Evolutionary conservation across 352 stramenopile species (phyloP).

Genomic region (Globisporangium spiculum): DNA sequence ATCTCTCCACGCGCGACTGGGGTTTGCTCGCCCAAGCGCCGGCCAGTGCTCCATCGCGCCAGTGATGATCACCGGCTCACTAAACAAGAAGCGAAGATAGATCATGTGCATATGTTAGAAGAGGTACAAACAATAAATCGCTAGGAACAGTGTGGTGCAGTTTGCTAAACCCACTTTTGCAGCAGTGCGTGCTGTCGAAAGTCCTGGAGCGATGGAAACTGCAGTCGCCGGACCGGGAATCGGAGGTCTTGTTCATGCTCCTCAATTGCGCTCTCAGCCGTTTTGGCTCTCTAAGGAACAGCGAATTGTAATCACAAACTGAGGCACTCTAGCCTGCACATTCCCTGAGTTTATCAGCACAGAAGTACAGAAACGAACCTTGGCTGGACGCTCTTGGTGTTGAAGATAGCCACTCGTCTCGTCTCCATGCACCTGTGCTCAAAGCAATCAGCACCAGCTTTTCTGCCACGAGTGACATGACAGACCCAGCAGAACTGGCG

Average conservation of each 20-base stretch:
- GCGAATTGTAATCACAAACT: background rate
- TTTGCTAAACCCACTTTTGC: constrained; percentile 30
- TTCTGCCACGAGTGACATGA: background rate
- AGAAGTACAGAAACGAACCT: constrained; percentile 7
- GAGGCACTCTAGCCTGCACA: background rate
- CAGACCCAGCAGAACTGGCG: background rate
- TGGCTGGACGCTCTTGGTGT: constrained; percentile 7
- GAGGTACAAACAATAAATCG: background rate
- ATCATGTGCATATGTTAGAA: background rate
- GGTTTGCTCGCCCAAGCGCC: constrained; percentile 43
- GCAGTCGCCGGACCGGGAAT: constrained; percentile 43
- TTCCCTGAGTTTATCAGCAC: background rate
- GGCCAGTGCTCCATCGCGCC: constrained; percentile 82
- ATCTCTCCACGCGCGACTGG: constrained; percentile 47
- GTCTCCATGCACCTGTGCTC: background rate
- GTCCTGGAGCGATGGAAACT: constrained; percentile 51
- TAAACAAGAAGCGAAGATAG: constrained; percentile 15
- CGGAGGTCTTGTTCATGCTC: constrained; percentile 15
- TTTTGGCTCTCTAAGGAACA: constrained; percentile 2
- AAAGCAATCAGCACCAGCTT: background rate
- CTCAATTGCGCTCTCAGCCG: background rate
- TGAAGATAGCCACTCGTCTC: background rate
- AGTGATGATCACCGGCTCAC: constrained; percentile 70
- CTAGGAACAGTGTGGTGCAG: background rate
- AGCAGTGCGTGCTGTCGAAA: constrained; percentile 60